Evolutionary conservation across 2,329 filamentous ascomycete genomes (phyloP).

Genomic region (Ophiostoma tasmaniense): DNA sequence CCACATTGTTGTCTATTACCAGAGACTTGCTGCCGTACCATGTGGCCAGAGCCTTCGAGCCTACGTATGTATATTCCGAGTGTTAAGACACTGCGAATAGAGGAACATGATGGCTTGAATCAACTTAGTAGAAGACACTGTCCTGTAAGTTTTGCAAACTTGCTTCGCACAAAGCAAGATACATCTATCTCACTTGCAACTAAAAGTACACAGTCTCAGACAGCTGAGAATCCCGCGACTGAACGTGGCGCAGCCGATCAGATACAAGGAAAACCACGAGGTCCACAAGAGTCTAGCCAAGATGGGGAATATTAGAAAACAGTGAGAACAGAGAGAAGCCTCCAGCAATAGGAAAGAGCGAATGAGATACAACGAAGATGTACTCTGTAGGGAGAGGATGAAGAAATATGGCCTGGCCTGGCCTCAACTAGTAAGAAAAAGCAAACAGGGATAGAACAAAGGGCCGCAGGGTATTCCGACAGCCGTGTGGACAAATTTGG

Average conservation of each 20-base stretch:
- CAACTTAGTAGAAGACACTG: neutral
- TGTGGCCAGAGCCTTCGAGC: neutral
- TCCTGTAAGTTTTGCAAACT: neutral
- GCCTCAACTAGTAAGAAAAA: neutral
- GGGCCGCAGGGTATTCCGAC: neutral
- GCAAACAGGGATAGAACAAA: neutral
- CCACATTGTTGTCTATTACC: neutral
- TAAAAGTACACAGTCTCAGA: neutral
- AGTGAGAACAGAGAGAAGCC: neutral
- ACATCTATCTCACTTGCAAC: neutral
- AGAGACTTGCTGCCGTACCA: neutral
- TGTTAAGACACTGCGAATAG: neutral
- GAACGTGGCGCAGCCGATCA: conserved; percentile 1
- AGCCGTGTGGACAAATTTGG: neutral
- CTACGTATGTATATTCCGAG: neutral
- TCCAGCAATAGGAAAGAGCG: neutral
- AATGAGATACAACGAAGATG: too few relatives aligned
- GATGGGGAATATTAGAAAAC: neutral
- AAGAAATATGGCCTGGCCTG: neutral
- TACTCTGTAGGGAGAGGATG: too few relatives aligned
- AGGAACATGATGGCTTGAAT: neutral
- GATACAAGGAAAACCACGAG: neutral
- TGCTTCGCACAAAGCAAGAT: neutral
- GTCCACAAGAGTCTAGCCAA: neutral
- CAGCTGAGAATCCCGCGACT: neutral